Conservation (phyloP, 2,329 filamentous ascomycete genomes). For the Ceratocystis destructans region DNA sequence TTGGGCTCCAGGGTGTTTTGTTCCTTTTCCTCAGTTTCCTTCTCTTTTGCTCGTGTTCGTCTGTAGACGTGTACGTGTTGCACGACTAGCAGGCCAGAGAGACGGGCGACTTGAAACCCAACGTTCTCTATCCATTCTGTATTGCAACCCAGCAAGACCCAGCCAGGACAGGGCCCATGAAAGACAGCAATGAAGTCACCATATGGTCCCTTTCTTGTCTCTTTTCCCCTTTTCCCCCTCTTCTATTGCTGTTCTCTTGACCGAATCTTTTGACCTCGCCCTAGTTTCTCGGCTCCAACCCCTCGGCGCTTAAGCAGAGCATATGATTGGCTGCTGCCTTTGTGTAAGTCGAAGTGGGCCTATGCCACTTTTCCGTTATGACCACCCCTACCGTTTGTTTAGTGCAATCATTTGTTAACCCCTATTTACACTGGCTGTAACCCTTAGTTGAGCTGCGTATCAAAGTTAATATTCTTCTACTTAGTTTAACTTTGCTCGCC, state of each 20-base stretch:
- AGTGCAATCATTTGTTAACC: background rate
- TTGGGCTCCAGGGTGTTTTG: background rate
- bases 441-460: background rate
- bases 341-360: conserved; percentile 10
- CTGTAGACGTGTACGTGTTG: no score
- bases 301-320: background rate
- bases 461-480: background rate
- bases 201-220: background rate
- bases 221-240: background rate
- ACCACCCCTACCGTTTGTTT: background rate
- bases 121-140: no score
- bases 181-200: no score
- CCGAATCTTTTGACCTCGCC: background rate
- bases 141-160: no score
- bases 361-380: background rate
- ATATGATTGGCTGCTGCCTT: conserved; percentile 1
- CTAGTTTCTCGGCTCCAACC: conserved; percentile 6
- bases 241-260: background rate
- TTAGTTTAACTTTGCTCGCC: no score
- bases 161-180: no score
- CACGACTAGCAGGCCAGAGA: no score
- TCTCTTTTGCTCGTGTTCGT: background rate
- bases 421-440: background rate
- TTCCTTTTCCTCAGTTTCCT: background rate
- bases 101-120: no score